These are phyloP conservation scores for Alternaria infectoria DNA, from an alignment of 2,329 filamentous ascomycete species.

Conservation along the genomic window DNA sequence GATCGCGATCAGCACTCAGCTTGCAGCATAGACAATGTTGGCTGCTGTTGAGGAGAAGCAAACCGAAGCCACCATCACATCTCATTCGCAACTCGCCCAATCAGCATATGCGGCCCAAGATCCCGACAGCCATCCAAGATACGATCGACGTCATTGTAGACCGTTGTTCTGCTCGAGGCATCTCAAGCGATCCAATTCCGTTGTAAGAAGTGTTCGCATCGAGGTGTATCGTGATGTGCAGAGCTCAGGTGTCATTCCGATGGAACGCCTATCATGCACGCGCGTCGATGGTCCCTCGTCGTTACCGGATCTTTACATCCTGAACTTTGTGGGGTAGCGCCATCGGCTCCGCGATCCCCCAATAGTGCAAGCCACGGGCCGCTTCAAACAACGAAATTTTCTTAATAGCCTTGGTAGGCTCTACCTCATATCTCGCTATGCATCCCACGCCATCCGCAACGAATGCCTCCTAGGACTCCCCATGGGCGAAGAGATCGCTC, in stretches of 20 bases:
- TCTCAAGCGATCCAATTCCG: not conserved
- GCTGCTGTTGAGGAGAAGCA: slow-evolving; percentile 1
- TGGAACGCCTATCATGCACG: not conserved
- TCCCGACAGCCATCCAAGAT: not conserved
- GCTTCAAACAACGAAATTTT: not conserved
- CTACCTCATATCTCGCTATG: not conserved
- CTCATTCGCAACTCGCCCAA: not conserved
- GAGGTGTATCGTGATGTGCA: not conserved
- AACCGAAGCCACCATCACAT: not conserved
- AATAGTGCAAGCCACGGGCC: slow-evolving; percentile 2
- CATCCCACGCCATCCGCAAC: not conserved
- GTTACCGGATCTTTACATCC: not conserved
- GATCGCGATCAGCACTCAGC: not conserved
- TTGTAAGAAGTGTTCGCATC: not conserved
- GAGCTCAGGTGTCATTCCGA: not conserved
- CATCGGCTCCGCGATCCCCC: slow-evolving; percentile 1
- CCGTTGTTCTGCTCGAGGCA: not conserved
- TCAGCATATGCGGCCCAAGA: not conserved
- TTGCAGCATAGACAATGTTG: not conserved
- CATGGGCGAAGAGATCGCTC: slow-evolving; percentile 20
- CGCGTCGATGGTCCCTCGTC: not conserved
- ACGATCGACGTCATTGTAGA: not conserved
- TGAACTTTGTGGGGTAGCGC: slow-evolving; percentile 6
- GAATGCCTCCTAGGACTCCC: not conserved
- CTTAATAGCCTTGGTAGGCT: not conserved